Conservation (phyloP, 2,329 filamentous ascomycete species). For the Chrysosporium keratinophilum region DNA sequence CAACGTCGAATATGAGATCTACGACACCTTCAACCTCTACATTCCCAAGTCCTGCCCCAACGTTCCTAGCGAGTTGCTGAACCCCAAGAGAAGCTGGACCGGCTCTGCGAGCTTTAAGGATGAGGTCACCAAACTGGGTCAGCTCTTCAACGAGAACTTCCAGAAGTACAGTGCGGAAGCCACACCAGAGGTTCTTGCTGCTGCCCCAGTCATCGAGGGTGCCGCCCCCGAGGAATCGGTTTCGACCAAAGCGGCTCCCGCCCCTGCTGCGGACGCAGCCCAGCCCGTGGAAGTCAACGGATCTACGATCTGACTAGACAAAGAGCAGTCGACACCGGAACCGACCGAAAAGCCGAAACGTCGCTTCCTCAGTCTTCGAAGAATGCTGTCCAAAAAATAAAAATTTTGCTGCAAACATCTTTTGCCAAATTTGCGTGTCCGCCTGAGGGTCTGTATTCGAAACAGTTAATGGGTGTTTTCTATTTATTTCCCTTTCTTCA, state of each 20-base stretch:
- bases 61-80: conserved; percentile 84
- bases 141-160: conserved; percentile 93
- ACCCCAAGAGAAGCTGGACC: conserved; percentile 89
- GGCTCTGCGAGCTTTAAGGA: conserved; percentile 68
- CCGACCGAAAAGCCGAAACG: not conserved
- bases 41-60: conserved; percentile 86
- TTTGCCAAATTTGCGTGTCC: not conserved
- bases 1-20: conserved; percentile 84
- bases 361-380: conserved; percentile 7
- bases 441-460: not conserved
- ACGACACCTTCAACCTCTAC: conserved; percentile 91
- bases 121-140: conserved; percentile 83
- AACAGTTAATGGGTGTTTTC: not conserved
- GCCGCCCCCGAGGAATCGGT: not conserved
- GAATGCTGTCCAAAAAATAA: conserved; percentile 8
- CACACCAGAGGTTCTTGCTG: conserved; percentile 62
- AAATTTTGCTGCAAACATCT: not conserved
- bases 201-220: conserved; percentile 30
- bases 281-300: conserved; percentile 8
- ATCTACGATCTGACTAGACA: conserved; percentile 11
- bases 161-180: conserved; percentile 85
- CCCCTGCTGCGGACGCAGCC: not conserved
- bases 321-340: not conserved
- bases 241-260: not conserved
- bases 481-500: not conserved